Percentiles rank a stretch among this genome's conserved stretches.
Evolutionary conservation across 768 basidiomycete genomes (phyloP).

Genomic region (Tremella fuciformis): DNA sequence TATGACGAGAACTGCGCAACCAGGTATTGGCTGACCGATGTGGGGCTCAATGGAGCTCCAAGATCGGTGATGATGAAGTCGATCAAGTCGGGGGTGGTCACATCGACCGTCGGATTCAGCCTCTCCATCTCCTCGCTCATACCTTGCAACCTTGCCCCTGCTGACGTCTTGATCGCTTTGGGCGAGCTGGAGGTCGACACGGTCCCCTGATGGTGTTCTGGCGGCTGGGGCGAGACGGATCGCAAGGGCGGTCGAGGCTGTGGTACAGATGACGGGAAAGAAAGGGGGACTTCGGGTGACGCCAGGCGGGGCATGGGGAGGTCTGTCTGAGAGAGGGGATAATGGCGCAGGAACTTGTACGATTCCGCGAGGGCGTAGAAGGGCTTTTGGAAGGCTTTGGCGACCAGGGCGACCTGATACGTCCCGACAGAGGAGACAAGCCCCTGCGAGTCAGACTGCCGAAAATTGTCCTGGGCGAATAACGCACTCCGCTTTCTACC

Average conservation of each 20-base stretch:
- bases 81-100: conserved; percentile 91
- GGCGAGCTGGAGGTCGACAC: conserved; percentile 16
- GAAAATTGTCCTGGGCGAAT: neutral
- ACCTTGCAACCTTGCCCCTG: neutral
- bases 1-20: conserved; percentile 70
- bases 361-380: conserved; percentile 95
- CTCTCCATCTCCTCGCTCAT: conserved; percentile 82
- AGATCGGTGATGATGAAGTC: conserved; percentile 92
- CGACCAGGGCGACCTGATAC: conserved; percentile 94
- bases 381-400: conserved; percentile 88
- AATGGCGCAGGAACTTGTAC: conserved; percentile 96
- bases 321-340: conserved; percentile 60
- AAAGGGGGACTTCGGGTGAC: conserved; percentile 5
- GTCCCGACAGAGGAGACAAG: conserved; percentile 66
- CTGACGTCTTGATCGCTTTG: neutral
- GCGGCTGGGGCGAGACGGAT: neutral
- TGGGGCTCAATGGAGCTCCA: conserved; percentile 64
- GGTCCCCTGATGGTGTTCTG: neutral
- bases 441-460: conserved; percentile 15
- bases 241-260: conserved; percentile 66
- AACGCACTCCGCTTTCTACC: conserved; percentile 74
- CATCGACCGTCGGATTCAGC: conserved; percentile 84
- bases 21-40: conserved; percentile 89
- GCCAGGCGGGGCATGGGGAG: conserved; percentile 32
- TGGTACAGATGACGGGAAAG: conserved; percentile 8